Evolutionary conservation across 805 yeast species (phyloP), one percentile per base, ranked within the genome.

Genomic region (Hanseniaspora mollemarum): DNA sequence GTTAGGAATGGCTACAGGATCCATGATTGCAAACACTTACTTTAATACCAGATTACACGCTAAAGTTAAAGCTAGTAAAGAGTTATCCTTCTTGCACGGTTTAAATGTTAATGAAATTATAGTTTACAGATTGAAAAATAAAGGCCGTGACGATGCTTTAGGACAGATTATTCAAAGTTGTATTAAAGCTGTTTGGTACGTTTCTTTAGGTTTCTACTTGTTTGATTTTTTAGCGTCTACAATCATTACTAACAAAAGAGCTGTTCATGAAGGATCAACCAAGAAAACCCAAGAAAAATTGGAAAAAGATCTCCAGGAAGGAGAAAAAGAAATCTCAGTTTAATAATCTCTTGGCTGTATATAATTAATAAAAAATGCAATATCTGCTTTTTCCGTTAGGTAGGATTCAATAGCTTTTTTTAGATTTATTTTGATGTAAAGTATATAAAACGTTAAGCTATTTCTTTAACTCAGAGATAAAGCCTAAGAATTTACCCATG

Each of bases 401-500:
- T n/a, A n/a, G n/a, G n/a, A n/a, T n/a, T n/a, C 31, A 28, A 28
- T 28, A 8, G 31, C 12, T 28, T 28, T 28, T 28, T 28, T 28
- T 28, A n/a, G n/a, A n/a, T n/a, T n/a, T n/a, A n/a, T n/a, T n/a
- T n/a, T n/a, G n/a, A n/a, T n/a, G n/a, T n/a, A n/a, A 38, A 22
- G 31, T 24, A 38, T 22, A 38, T 21, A 38, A 24, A 24, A 4
- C 6, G 6, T 12, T 32, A 9, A 12, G n/a, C n/a, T 63, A 66
- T 52, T 67, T 80, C 64, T 78, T 77, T 53, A 77, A 66, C 38
- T 73, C 70, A 42, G 82, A 76, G 55, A 81, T 77, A 60, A 75
- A 81, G 60, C 80, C 87, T 63, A 81, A 74, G 67, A 81, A 81
- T 58, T 73, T 78, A 49, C 86, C 86, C 28, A 85, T 94, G 65